Conservation (phyloP, 345 rosid genomes). For the Salix brachista region DNA sequence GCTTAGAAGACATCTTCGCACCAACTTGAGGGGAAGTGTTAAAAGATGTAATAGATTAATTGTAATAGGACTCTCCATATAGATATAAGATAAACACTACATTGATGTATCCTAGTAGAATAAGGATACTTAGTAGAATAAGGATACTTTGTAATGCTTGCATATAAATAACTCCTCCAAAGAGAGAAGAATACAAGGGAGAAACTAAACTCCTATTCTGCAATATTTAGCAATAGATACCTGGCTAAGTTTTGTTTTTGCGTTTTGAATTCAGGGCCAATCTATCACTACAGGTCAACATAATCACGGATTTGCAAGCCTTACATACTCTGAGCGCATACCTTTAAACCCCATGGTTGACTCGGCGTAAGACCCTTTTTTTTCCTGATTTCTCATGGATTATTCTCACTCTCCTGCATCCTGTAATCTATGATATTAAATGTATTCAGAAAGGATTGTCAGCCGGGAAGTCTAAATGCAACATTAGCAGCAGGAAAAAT, state of each 20-base stretch:
- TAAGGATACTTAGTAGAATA: no score
- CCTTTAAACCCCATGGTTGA: constrained; percentile 14
- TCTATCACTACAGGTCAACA: constrained; percentile 18
- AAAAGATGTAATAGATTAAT: no score
- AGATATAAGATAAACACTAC: no score
- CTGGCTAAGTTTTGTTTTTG: not conserved
- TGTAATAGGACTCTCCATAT: no score
- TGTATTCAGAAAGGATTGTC: constrained; percentile 25
- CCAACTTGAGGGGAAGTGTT: no score
- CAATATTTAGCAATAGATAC: no score
- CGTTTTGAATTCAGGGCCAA: constrained; percentile 22
- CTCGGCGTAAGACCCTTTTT: constrained; percentile 21
- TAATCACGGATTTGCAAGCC: constrained; percentile 21
- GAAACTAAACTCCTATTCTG: no score
- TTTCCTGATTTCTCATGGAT: not conserved
- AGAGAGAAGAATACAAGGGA: no score
- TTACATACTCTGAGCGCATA: constrained; percentile 39
- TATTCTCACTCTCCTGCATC: not conserved
- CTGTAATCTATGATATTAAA: not conserved
- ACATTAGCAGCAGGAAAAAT: constrained; percentile 42
- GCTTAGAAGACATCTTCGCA: no score
- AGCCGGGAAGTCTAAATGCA: constrained; percentile 33
- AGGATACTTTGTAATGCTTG: no score
- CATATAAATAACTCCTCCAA: no score
- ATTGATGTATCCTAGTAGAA: no score